phyloP scores from a whole-genome alignment of 352 stramenopile genomes.

The Saprolegnia parasitica region DNA sequence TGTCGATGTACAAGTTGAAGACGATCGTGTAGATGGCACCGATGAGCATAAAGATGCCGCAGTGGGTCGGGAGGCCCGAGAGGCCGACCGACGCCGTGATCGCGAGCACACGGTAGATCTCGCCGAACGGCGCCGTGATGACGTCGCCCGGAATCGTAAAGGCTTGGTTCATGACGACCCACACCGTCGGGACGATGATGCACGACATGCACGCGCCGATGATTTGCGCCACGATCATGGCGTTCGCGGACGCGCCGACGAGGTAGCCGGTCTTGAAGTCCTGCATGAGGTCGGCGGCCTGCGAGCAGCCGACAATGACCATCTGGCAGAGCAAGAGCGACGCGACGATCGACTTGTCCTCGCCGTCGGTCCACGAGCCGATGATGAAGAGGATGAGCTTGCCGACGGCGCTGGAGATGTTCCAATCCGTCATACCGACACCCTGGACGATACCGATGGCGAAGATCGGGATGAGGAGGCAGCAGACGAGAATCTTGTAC shows the following conservation, averaged over 20 bases:
- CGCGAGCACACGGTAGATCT: conserved; percentile 8
- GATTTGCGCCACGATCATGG: conserved; percentile 21
- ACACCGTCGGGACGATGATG: conserved; percentile 13
- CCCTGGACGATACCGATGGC: conserved; percentile 28
- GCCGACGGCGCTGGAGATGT: conserved; percentile 26
- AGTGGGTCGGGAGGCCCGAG: conserved; percentile 4
- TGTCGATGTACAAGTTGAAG: conserved; percentile 28
- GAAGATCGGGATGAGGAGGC: conserved; percentile 26
- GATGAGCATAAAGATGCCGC: conserved; percentile 12
- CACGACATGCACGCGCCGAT: conserved; percentile 21
- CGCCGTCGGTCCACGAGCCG: conserved; percentile 5
- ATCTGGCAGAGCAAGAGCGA: conserved; percentile 15
- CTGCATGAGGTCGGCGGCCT: conserved; percentile 19
- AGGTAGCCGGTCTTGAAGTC: conserved; percentile 26
- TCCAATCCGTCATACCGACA: conserved; percentile 28
- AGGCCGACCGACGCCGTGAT: conserved; percentile 13
- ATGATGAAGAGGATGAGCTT: conserved; percentile 28
- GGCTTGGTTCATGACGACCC: conserved; percentile 13
- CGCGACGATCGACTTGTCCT: conserved; percentile 17
- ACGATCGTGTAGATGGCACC: conserved; percentile 27
- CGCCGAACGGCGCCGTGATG: conserved; percentile 9
- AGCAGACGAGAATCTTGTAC: conserved; percentile 28
- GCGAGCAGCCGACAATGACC: conserved; percentile 20
- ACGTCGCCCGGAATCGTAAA: conserved; percentile 21
- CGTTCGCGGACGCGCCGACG: conserved; percentile 17